A percentile compares a stretch with the other conserved stretches of the same genome.
phyloP scores from a whole-genome alignment of 169 alveolate species.

The Condylostoma magnum region DNA sequence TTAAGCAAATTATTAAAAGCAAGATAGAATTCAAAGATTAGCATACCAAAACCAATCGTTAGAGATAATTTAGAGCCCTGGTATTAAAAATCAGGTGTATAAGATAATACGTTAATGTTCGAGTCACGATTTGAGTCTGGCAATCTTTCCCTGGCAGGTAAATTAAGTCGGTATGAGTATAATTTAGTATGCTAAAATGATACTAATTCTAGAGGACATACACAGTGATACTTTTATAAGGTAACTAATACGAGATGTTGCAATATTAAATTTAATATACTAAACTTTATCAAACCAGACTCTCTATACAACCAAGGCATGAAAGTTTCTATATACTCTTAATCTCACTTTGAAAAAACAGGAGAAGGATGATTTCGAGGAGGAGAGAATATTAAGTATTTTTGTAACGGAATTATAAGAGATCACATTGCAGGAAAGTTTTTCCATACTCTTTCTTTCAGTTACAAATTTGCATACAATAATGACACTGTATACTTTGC shows the following conservation, averaged over 20 bases:
- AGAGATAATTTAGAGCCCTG: background rate
- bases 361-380: conserved; percentile 80
- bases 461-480: conserved; percentile 65
- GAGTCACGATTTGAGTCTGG: conserved; percentile 83
- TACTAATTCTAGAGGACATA: conserved; percentile 84
- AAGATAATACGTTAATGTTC: conserved; percentile 31
- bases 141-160: conserved; percentile 75
- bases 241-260: conserved; percentile 67
- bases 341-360: conserved; percentile 35
- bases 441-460: conserved; percentile 58
- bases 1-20: background rate
- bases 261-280: conserved; percentile 72
- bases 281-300: conserved; percentile 73
- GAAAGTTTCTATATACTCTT: conserved; percentile 55
- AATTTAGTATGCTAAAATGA: conserved; percentile 76
- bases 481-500: conserved; percentile 79
- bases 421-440: conserved; percentile 37
- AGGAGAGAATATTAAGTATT: conserved; percentile 70
- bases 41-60: background rate
- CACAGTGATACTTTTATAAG: conserved; percentile 82
- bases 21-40: background rate
- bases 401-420: conserved; percentile 43
- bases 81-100: background rate
- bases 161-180: conserved; percentile 65
- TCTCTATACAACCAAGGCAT: conserved; percentile 62